Evolutionary conservation across 495 filamentous ascomycete genomes (phyloP), one percentile per base, ranked within the genome.

Genomic region (Aspergillus heteromorphus): DNA sequence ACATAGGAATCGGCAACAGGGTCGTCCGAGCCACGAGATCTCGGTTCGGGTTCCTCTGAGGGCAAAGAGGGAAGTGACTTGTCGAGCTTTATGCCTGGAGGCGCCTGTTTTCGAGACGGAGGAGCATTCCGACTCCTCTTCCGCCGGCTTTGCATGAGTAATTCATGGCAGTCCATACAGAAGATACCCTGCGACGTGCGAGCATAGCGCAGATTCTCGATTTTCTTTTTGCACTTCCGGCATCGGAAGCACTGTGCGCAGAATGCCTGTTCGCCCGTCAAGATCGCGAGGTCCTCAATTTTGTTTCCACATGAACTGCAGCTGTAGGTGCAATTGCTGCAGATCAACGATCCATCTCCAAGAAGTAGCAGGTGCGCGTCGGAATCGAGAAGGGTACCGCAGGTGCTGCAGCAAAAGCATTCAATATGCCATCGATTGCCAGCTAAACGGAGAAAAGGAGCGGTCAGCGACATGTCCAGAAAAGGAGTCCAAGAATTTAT

Each of bases 361-460:
- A 99, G 88, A 16, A 99, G 84, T 38, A 99, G 82, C 31, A 99
- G 87, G 68, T 99, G 97, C 58, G 95, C 95, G 68, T 99, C 95
- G 34, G 93, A 97, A 73, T 99, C 95, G 70, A 99, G 87, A 23
- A 97, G 82, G 30, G 92, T 95, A 54, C 83, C 84, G 79, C 93
- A 98, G 49, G 89, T 95, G 68, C 96, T 96, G 79, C 95, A 99
- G 63, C 92, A 87, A 71, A 99, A 99, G 78, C 95, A 99, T 71
- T 97, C 89, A 65, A 99, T 91, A 79, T 98, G 93, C 93, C 93
- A 98, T 81, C 93, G 85, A 67, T 96, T 96, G 53, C 93, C 92
- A 68, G 93, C 93, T 97, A 65, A 19, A 34, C 47, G 45, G 45
- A 47, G 17, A 54, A 65, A 63, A 66, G 63, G 40, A 30, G 55